A percentile compares a stretch with the other conserved stretches of the same genome.
Conservation (phyloP, 2,329 filamentous ascomycete species). For the Xylariaceae sp. region DNA sequence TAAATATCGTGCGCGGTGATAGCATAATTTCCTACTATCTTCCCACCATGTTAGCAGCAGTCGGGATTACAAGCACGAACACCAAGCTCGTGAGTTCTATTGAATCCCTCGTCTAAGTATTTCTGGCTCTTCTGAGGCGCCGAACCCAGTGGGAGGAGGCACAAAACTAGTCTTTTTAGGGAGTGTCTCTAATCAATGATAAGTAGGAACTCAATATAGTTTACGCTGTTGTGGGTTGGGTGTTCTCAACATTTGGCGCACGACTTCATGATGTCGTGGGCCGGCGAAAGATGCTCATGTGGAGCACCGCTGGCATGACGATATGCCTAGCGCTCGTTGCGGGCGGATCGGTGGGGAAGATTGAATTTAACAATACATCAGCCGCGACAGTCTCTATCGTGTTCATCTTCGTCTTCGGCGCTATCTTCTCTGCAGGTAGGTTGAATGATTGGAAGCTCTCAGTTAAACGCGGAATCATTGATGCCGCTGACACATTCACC, state of each 20-base stretch:
- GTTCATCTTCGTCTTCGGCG: conserved; percentile 39
- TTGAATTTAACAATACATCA: conserved; percentile 33
- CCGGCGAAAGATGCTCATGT: conserved; percentile 37
- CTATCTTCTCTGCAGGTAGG: conserved; percentile 29
- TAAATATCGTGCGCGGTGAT: conserved; percentile 9
- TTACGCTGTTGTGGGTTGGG: conserved; percentile 37
- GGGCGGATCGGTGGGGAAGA: conserved; percentile 32
- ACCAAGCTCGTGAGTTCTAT: conserved; percentile 35
- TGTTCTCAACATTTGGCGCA: conserved; percentile 35
- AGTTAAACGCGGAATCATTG: too few relatives aligned
- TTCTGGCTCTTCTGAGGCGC: too few relatives aligned
- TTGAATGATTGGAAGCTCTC: neutral
- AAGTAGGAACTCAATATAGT: conserved; percentile 34
- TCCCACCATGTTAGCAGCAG: conserved; percentile 36
- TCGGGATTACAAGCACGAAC: conserved; percentile 37
- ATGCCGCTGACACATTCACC: conserved; percentile 8
- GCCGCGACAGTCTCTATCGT: conserved; percentile 34
- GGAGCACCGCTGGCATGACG: conserved; percentile 35
- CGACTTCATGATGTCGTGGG: conserved; percentile 38
- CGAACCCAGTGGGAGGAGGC: too few relatives aligned
- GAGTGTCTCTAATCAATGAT: neutral
- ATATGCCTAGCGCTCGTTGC: conserved; percentile 36
- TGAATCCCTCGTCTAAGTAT: too few relatives aligned
- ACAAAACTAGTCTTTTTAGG: neutral
- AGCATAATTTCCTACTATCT: conserved; percentile 38